Evolutionary conservation across 345 rosid genomes (phyloP), one percentile per base, ranked within the genome.

Genomic region (Acer yangbiense): DNA sequence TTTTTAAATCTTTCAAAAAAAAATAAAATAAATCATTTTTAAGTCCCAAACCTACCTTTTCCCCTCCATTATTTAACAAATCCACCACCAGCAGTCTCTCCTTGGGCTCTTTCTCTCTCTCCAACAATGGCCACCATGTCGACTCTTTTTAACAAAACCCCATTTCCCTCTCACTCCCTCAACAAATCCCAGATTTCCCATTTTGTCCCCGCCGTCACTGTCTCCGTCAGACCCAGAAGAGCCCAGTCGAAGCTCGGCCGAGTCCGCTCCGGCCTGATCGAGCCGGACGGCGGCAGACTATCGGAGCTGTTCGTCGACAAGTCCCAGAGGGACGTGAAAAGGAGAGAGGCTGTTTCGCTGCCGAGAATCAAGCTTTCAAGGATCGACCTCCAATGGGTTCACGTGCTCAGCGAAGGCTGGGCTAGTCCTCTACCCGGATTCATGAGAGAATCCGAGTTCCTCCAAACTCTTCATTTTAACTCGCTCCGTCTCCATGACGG

Each of bases 371-470:
- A 85, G 87, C 89, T 96, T 3, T 82, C 93, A 23, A 58, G 75
- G 86, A 92, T 96, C 73, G 99, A 96, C 75, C 17, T 83, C 35
- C 89, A 96, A 79, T 94, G 99, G 99, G 91, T 92, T 79, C 97
- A 96, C 85, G 99, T 96, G n/a, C 78, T 96, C 77, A 90, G 98
- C 87, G 98, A 96, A 85, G 99, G 98, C 25, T 96, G 99, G 99
- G 98, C 98, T 58, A 96, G 99, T 65, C 99, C 99, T 7, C 92
- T 94, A 71, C 81, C 84, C 4, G 99, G 99, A 16, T 96, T 94
- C 95, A 96, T 96, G 99, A 90, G 92, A 84, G 94, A 94, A 88
- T 87, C 97, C 92, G 95, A 96, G 99, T 94, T 96, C 99, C 99
- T 96, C 97, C 99, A 96, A 96, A 92, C 99, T 80, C 99, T 96